Conservation (phyloP, 1,284 basidiomycete genomes). For the Cutaneotrichosporon spelunceum region DNA sequence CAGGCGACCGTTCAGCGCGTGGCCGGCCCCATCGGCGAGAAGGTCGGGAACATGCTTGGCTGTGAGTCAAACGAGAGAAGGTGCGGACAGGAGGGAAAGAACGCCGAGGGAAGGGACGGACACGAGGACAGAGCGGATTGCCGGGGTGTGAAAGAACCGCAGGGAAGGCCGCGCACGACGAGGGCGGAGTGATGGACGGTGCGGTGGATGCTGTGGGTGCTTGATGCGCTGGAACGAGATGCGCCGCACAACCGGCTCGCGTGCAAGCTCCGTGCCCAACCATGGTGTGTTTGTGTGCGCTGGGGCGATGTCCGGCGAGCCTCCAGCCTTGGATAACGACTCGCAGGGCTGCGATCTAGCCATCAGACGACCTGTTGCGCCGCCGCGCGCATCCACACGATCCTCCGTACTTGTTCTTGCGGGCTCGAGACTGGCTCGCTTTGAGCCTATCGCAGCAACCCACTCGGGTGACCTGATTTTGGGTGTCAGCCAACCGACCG, state of each 20-base stretch:
- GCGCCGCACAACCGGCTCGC: no score
- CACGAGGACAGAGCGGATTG: neutral
- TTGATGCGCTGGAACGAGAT: neutral
- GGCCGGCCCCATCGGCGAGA: constrained; percentile 50
- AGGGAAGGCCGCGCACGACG: neutral
- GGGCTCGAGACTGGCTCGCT: no score
- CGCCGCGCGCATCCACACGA: no score
- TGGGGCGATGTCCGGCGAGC: neutral
- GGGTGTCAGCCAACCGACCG: neutral
- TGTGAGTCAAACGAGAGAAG: constrained; percentile 34
- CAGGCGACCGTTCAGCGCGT: constrained; percentile 40
- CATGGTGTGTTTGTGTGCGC: neutral
- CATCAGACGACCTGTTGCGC: neutral
- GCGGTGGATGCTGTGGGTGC: neutral
- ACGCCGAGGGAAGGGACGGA: neutral
- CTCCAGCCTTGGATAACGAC: neutral
- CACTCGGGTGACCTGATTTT: neutral
- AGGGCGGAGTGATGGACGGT: neutral
- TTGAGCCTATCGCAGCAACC: neutral
- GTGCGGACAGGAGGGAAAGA: neutral
- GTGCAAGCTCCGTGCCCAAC: neutral
- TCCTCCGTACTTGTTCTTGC: no score
- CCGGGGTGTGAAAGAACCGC: neutral
- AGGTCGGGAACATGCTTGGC: constrained; percentile 44
- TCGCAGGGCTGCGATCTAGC: neutral